A percentile compares a stretch with the other conserved stretches of the same genome.
These are phyloP conservation scores for Pyrenophora graminea DNA, from an alignment of 2,329 filamentous ascomycete genomes.

Conservation along the genomic window DNA sequence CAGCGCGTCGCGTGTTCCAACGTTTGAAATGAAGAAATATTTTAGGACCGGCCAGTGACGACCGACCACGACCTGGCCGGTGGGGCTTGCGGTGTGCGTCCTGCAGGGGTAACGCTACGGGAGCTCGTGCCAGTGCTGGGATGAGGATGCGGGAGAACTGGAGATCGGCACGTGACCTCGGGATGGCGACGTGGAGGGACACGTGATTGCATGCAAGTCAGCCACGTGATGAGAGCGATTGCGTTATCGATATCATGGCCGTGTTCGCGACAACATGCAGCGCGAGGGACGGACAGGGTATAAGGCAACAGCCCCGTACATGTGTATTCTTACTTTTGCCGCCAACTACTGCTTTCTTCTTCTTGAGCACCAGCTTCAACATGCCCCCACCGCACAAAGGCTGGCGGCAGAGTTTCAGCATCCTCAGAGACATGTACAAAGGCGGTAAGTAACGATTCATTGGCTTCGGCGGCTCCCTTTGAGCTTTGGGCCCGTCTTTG, in stretches of 20 bases:
- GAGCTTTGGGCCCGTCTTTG: slow-evolving; percentile 14
- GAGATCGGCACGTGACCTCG: slow-evolving; percentile 17
- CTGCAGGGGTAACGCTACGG: slow-evolving; percentile 31
- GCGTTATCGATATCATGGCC: slow-evolving; percentile 1
- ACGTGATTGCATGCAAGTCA: background rate
- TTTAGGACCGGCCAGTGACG: slow-evolving; percentile 40
- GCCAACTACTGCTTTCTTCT: slow-evolving; percentile 7
- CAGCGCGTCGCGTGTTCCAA: slow-evolving; percentile 33
- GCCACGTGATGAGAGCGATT: background rate
- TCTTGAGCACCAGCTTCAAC: slow-evolving; percentile 9
- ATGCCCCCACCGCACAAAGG: slow-evolving; percentile 44
- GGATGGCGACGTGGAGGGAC: background rate
- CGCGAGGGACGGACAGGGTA: slow-evolving; percentile 1
- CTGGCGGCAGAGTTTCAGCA: slow-evolving; percentile 41
- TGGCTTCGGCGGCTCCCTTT: slow-evolving; percentile 33
- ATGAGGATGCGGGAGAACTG: background rate
- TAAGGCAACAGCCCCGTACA: slow-evolving; percentile 6
- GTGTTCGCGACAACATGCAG: background rate
- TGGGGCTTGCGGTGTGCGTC: slow-evolving; percentile 21
- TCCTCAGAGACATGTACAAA: slow-evolving; percentile 38
- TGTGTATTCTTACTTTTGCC: background rate
- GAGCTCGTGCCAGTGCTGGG: slow-evolving; percentile 8
- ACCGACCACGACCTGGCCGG: slow-evolving; percentile 30
- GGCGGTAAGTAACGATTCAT: slow-evolving; percentile 45
- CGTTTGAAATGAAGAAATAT: slow-evolving; percentile 36